phyloP scores from a whole-genome alignment of 164 flowering plant species.

The Berberis thunbergii region DNA sequence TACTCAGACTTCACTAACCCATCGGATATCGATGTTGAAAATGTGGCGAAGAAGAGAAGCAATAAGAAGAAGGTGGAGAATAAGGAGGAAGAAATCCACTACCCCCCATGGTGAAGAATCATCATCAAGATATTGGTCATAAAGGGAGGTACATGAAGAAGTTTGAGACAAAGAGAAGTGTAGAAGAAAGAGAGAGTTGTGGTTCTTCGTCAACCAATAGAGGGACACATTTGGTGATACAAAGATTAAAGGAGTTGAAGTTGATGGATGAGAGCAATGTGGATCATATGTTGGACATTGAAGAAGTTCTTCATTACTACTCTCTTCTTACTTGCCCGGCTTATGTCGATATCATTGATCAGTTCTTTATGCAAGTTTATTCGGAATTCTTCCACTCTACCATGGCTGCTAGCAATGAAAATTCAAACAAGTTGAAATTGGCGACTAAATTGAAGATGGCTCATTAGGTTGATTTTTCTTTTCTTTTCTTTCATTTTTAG shows the following conservation, averaged over 20 bases:
- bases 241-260: conserved; percentile 59
- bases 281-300: conserved; percentile 60
- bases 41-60: conserved; percentile 10
- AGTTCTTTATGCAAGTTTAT: conserved; percentile 52
- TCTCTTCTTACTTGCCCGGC: conserved; percentile 68
- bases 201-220: neutral
- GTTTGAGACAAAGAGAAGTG: conserved; percentile 3
- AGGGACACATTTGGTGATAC: conserved; percentile 19
- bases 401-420: neutral
- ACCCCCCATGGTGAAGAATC: neutral
- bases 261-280: conserved; percentile 44
- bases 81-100: conserved; percentile 12
- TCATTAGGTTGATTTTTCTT: neutral
- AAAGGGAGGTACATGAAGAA: conserved; percentile 16
- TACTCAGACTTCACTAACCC: conserved; percentile 21
- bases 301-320: conserved; percentile 69
- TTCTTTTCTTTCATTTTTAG: too few relatives aligned
- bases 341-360: conserved; percentile 73
- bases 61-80: conserved; percentile 4
- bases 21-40: conserved; percentile 20
- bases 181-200: conserved; percentile 10
- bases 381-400: conserved; percentile 23
- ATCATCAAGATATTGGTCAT: neutral
- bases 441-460: neutral
- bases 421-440: too few relatives aligned